Base-by-base conservation (phyloP, 2,329 filamentous ascomycete species). In the Colletotrichum lupini region DNA sequence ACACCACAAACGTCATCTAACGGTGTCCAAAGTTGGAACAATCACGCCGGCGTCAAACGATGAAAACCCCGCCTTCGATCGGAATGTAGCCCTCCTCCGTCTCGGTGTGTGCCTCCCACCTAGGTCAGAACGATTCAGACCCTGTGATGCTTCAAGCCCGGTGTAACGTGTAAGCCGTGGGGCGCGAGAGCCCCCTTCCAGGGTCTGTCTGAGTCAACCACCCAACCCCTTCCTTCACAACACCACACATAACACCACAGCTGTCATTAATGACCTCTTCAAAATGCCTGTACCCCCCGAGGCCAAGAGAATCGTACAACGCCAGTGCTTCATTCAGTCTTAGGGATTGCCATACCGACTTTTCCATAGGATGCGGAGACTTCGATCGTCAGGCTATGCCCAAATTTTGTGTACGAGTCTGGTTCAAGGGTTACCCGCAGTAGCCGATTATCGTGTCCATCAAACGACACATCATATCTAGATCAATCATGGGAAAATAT, bases 201-300 rank as follows among this genome's bases (percentile, higher is more conserved):
- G 70, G 60, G 19, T 55, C 28, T 57, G 61, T 73, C 71, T 73
- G n/a, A 66, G 60, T 61, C 61, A 57, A 42, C 67, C 61, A 63
- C 12, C 67, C 55, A 68, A 57, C 52, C 67, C 60, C 60, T 70
- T 71, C 67, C 37, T n/a, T 52, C 56, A 66, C 60, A 56, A 56
- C 61, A 60, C 30, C 30, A 30, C 30, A 30, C 30, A 30, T 30
- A 30, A 30, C 8, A 42, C 71, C 67, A 42, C 42, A 56, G 8
- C 37, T 52, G 8, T 56, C 46, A 37, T 52, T 6, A 52, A 42
- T 42, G 28, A 42, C 60, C 60, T 49, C 28, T 52, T 56, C n/a
- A 70, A 65, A 65, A 52, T 24, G 46, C 2, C 49, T 19, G 49
- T 9, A 26, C 2, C n/a, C 69, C 67, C 61, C 56, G 11, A 57